Percentiles rank a stretch among this genome's conserved stretches.
phyloP scores from a whole-genome alignment of 129 eudicot genomes.

The Pulicaria dysenterica region DNA sequence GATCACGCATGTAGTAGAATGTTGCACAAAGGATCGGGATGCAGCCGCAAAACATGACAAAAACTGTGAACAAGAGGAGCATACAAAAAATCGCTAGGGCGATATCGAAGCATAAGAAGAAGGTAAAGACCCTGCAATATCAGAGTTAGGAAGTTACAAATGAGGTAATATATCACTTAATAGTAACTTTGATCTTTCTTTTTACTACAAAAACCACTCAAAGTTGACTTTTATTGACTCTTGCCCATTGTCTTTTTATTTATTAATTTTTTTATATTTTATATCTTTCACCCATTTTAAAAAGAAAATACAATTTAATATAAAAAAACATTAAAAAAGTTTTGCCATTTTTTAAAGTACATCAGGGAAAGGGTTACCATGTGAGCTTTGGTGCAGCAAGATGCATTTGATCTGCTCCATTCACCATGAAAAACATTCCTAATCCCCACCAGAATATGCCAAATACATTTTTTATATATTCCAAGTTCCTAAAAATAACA shows the following conservation, averaged over 20 bases:
- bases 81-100: conserved; percentile 14
- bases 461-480: conserved; percentile 30
- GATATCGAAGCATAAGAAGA: conserved; percentile 29
- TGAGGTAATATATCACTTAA: background rate
- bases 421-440: conserved; percentile 22
- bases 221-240: too few relatives aligned
- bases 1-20: conserved; percentile 9
- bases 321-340: too few relatives aligned
- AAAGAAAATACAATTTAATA: too few relatives aligned
- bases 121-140: conserved; percentile 27
- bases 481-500: conserved; percentile 23
- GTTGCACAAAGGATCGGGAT: conserved; percentile 15
- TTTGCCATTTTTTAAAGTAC: too few relatives aligned
- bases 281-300: too few relatives aligned
- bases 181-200: too few relatives aligned
- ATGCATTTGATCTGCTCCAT: conserved; percentile 27
- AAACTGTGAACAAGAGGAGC: conserved; percentile 16
- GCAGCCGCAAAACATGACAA: conserved; percentile 9
- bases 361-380: conserved; percentile 13
- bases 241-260: too few relatives aligned
- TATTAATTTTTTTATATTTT: too few relatives aligned
- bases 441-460: conserved; percentile 31
- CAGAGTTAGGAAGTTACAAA: background rate
- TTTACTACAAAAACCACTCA: too few relatives aligned
- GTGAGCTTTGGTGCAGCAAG: conserved; percentile 31